These are phyloP conservation scores for Physaria fendleri DNA, from an alignment of 345 rosid species.

Conservation along the genomic window DNA sequence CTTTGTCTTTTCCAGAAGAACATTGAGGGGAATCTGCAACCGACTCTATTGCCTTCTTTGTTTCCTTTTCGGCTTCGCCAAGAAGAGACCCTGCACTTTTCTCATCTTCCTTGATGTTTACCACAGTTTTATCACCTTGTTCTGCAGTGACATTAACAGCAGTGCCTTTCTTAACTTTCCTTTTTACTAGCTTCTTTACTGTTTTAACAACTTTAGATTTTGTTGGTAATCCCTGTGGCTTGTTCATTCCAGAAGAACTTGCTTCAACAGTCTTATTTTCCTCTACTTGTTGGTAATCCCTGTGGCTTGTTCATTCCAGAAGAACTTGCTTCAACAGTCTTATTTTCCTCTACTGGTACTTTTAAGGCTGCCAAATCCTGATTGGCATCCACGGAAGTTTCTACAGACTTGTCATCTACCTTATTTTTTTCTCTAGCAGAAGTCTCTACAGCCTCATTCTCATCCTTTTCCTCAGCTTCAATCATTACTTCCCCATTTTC, in stretches of 20 bases:
- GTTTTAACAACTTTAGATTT: conserved; percentile 16
- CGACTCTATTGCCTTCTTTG: conserved; percentile 12
- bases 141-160: conserved; percentile 16
- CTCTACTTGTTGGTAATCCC: background rate
- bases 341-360: background rate
- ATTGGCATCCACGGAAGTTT: background rate
- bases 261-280: conserved; percentile 1
- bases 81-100: conserved; percentile 8
- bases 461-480: background rate
- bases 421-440: background rate
- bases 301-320: background rate
- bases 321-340: conserved; percentile 4
- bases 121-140: background rate
- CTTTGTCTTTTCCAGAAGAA: conserved; percentile 11
- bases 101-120: background rate
- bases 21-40: conserved; percentile 2
- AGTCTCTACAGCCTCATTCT: background rate
- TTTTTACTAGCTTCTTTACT: conserved; percentile 14
- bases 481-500: background rate
- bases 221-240: background rate
- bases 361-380: background rate
- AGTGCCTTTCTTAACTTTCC: background rate
- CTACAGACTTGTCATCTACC: background rate
- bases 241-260: conserved; percentile 3
- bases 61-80: conserved; percentile 8